Conservation (phyloP, 352 stramenopile species). For the Phytophthora idaei region DNA sequence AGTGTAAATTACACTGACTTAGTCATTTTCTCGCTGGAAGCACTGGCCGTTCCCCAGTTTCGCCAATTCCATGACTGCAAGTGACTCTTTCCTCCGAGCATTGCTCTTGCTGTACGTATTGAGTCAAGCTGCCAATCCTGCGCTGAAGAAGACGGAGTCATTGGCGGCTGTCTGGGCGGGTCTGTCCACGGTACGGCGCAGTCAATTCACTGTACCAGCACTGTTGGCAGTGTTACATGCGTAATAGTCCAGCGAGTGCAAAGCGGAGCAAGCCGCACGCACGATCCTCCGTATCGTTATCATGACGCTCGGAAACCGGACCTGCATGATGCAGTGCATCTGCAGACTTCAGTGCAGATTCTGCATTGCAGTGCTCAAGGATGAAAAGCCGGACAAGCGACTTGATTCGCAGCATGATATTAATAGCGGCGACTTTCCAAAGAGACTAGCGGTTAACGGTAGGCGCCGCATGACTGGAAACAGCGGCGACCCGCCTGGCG, state of each 20-base stretch:
- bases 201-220: not conserved
- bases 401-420: not conserved
- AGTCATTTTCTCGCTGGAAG: too few relatives aligned
- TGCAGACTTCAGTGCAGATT: conserved; percentile 16
- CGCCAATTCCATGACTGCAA: conserved; percentile 8
- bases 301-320: conserved; percentile 14
- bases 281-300: conserved; percentile 29
- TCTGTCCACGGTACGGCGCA: conserved; percentile 18
- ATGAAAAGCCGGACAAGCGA: conserved; percentile 9
- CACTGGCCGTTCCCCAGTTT: conserved; percentile 12
- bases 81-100: conserved; percentile 25
- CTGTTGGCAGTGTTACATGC: too few relatives aligned
- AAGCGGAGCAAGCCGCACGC: not conserved
- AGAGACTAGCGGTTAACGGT: not conserved
- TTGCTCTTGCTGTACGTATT: conserved; percentile 6
- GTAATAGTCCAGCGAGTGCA: not conserved
- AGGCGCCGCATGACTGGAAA: conserved; percentile 1
- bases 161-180: conserved; percentile 3
- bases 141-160: conserved; percentile 9
- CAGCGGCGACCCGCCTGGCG: too few relatives aligned
- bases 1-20: too few relatives aligned
- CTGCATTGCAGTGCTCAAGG: conserved; percentile 11
- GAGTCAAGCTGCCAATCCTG: conserved; percentile 13
- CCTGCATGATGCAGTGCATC: not conserved
- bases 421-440: not conserved